A percentile compares a stretch with the other conserved stretches of the same genome.
phyloP scores from a whole-genome alignment of 495 filamentous ascomycete genomes.

The Trichoderma reesei region DNA sequence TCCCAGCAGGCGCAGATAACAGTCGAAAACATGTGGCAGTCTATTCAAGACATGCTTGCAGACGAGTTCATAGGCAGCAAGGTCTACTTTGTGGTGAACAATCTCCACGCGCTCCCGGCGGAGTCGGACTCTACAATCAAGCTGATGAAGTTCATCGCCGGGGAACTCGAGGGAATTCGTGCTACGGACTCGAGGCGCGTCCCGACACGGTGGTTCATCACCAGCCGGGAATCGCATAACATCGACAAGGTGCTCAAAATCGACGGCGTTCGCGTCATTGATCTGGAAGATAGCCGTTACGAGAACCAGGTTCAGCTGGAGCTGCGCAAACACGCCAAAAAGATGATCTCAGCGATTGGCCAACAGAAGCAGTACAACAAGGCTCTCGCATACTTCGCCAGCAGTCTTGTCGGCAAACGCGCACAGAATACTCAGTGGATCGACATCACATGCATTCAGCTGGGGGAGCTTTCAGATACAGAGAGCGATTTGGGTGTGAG shows the following conservation, averaged over 20 bases:
- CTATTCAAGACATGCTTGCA: conserved; percentile 26
- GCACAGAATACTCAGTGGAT: conserved; percentile 30
- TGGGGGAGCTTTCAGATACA: conserved; percentile 20
- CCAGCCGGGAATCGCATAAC: conserved; percentile 13
- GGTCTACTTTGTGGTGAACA: conserved; percentile 30
- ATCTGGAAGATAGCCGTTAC: background rate
- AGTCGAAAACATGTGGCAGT: conserved; percentile 29
- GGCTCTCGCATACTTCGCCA: conserved; percentile 26
- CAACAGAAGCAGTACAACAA: conserved; percentile 27
- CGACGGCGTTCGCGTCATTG: conserved; percentile 13
- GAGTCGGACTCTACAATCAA: conserved; percentile 29
- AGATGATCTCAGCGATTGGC: conserved; percentile 14
- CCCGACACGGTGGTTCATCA: conserved; percentile 24
- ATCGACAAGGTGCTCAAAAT: conserved; percentile 19
- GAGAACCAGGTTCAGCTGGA: conserved; percentile 14
- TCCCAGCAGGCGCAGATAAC: conserved; percentile 13
- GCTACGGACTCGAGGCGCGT: conserved; percentile 15
- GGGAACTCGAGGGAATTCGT: conserved; percentile 9
- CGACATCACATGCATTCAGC: conserved; percentile 26
- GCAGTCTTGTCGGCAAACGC: conserved; percentile 25
- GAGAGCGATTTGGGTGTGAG: conserved; percentile 23
- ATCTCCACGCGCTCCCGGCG: conserved; percentile 20
- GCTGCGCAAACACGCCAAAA: background rate
- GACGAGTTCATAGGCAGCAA: conserved; percentile 23
- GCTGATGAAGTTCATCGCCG: conserved; percentile 21